Conservation (phyloP, 192 early-diverging fungal species). For the Oehlia diaphana region DNA sequence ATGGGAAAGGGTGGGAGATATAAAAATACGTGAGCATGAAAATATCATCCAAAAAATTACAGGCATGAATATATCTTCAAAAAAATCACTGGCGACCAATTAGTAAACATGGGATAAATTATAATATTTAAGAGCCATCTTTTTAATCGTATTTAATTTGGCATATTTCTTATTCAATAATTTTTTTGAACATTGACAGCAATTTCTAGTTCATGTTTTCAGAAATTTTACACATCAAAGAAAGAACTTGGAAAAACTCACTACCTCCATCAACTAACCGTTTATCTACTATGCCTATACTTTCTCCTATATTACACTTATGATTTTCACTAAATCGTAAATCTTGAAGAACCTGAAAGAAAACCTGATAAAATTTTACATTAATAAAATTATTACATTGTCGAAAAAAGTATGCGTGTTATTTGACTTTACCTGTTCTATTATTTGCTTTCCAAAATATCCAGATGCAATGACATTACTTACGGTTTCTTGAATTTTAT, state of each 20-base stretch:
- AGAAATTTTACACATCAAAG: constrained; percentile 50
- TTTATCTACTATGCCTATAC: constrained; percentile 72
- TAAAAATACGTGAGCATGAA: no score
- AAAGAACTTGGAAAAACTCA: constrained; percentile 84
- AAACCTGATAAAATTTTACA: constrained; percentile 45
- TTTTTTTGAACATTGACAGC: no score
- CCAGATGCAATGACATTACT: constrained; percentile 65
- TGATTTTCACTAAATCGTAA: constrained; percentile 62
- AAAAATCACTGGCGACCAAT: no score
- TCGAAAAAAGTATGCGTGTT: background rate
- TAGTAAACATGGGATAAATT: no score
- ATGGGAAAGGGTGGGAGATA: no score
- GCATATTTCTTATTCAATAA: no score
- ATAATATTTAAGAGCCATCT: no score
- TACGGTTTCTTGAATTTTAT: constrained; percentile 53
- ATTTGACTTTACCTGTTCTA: constrained; percentile 61
- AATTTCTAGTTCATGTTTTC: background rate
- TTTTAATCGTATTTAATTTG: no score
- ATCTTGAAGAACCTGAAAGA: constrained; percentile 63
- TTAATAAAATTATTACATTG: background rate
- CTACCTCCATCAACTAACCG: constrained; percentile 83
- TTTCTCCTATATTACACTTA: constrained; percentile 69
- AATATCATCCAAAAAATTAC: no score
- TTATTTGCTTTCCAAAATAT: constrained; percentile 72
- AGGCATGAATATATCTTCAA: no score